Conservation (phyloP, 2,329 filamentous ascomycete genomes). For the Beauveria asiatica region DNA sequence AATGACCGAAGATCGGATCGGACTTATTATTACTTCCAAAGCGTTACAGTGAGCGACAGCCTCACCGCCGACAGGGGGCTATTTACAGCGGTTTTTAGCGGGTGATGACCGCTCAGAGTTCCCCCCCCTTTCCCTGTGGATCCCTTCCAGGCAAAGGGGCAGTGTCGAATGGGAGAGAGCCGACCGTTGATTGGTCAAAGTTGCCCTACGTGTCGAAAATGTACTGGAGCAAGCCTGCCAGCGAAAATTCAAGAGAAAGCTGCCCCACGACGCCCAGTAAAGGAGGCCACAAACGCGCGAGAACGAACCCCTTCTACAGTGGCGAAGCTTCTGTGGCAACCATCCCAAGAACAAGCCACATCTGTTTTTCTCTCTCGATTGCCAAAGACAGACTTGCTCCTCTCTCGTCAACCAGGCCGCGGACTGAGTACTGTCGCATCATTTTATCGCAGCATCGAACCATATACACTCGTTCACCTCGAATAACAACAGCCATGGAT, state of each 20-base stretch:
- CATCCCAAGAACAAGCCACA: conserved; percentile 8
- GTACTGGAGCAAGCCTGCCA: background rate
- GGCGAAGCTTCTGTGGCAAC: conserved; percentile 9
- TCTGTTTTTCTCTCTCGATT: background rate
- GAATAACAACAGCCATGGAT: conserved; percentile 54
- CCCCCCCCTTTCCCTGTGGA: background rate
- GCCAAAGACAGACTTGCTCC: background rate
- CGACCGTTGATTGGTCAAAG: background rate
- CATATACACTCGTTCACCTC: background rate
- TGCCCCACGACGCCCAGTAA: conserved; percentile 7
- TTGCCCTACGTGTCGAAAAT: conserved; percentile 7
- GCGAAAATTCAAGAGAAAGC: background rate
- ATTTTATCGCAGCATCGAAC: background rate
- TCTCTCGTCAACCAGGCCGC: background rate
- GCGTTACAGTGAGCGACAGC: too few relatives aligned
- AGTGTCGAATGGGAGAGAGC: background rate
- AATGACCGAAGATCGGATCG: too few relatives aligned
- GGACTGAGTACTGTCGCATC: background rate
- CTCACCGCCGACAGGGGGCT: too few relatives aligned
- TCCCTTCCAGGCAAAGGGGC: background rate
- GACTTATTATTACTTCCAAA: too few relatives aligned
- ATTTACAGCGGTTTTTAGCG: too few relatives aligned
- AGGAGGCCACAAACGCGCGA: conserved; percentile 10
- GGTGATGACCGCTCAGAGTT: too few relatives aligned
- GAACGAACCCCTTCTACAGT: conserved; percentile 4